Conservation (phyloP, 2,329 filamentous ascomycete species). For the Tolypocladium tropicale region DNA sequence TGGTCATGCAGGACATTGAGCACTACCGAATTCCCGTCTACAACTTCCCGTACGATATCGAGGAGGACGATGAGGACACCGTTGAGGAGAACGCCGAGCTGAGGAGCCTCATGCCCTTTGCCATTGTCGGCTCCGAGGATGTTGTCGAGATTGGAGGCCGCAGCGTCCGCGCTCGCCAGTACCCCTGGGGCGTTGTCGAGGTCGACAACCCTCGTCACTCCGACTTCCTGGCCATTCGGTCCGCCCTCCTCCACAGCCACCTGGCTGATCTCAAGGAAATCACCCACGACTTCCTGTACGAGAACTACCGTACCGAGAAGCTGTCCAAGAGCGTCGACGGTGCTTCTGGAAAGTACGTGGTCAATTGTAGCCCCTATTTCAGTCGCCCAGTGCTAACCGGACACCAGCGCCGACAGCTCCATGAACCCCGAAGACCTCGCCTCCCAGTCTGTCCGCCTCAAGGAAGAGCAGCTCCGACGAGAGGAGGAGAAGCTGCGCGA, state of each 20-base stretch:
- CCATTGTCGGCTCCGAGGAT: constrained; percentile 96
- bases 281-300: constrained; percentile 98
- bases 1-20: constrained; percentile 99
- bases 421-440: constrained; percentile 98
- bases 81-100: constrained; percentile 99
- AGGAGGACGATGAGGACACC: constrained; percentile 98
- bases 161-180: constrained; percentile 88
- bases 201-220: constrained; percentile 98
- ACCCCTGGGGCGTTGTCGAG: constrained; percentile 98
- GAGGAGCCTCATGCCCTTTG: constrained; percentile 95
- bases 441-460: constrained; percentile 93
- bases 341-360: constrained; percentile 73
- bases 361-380: background rate
- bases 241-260: constrained; percentile 93
- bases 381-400: constrained; percentile 17
- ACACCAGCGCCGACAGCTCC: constrained; percentile 53
- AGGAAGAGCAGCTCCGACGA: constrained; percentile 97
- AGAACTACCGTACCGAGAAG: constrained; percentile 99
- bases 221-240: constrained; percentile 95
- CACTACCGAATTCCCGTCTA: constrained; percentile 99
- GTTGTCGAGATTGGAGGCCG: constrained; percentile 88
- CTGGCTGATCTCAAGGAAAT: constrained; percentile 98
- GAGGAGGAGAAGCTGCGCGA: constrained; percentile 99
- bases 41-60: constrained; percentile 99
- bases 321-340: constrained; percentile 98